Percentiles rank a stretch among this genome's conserved stretches.
Conservation (phyloP, 331 rosid genomes). For the Quercus lobata region DNA sequence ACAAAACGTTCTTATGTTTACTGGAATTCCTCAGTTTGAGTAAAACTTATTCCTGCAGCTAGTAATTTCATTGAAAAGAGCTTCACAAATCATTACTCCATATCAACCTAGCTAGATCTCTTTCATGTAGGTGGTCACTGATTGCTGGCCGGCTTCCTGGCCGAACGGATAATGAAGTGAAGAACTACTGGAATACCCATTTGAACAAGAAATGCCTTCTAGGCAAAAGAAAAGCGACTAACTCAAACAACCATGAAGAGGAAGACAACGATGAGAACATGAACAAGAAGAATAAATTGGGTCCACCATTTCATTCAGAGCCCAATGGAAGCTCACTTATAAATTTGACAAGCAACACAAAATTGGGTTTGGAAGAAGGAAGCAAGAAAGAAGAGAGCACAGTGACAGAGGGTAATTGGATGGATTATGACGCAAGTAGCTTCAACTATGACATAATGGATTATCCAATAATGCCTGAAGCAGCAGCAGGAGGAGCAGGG, state of each 20-base stretch:
- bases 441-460: conserved; percentile 25
- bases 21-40: not conserved
- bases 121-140: conserved; percentile 51
- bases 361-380: not conserved
- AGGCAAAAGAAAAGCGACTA: conserved; percentile 33
- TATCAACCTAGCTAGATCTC: not conserved
- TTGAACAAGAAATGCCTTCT: conserved; percentile 45
- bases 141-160: conserved; percentile 77
- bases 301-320: not conserved
- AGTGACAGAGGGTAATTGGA: conserved; percentile 11
- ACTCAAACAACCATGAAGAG: not conserved
- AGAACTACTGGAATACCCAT: conserved; percentile 80
- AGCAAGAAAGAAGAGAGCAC: conserved; percentile 13
- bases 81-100: not conserved
- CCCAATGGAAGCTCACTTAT: not conserved
- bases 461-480: conserved; percentile 21
- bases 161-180: conserved; percentile 69
- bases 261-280: conserved; percentile 10
- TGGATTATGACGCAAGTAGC: conserved; percentile 12
- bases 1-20: too few species aligned
- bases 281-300: not conserved
- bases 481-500: not conserved
- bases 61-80: not conserved
- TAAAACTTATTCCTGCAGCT: not conserved
- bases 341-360: not conserved